Evolutionary conservation across 1,139 yeast species (phyloP).

Genomic region (Pneumocystis oryctolagi): DNA sequence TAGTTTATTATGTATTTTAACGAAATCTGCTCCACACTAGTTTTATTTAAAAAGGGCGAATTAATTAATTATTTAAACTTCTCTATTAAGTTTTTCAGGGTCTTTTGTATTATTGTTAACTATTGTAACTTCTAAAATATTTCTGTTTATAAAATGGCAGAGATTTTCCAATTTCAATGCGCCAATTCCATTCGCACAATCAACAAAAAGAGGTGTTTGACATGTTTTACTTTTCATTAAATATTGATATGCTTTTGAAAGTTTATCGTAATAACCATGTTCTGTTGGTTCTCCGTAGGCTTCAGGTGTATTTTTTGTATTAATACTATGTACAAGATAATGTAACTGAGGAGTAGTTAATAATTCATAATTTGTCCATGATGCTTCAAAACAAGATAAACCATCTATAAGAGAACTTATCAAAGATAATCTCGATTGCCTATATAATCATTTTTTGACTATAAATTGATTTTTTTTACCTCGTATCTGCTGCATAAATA

Average conservation of each 20-base stretch:
- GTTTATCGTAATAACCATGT: slow-evolving; percentile 54
- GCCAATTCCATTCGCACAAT: slow-evolving; percentile 81
- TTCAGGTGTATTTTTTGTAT: slow-evolving; percentile 27
- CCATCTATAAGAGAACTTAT: slow-evolving; percentile 56
- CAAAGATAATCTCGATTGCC: slow-evolving; percentile 64
- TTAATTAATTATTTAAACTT: not conserved
- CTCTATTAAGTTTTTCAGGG: slow-evolving; percentile 48
- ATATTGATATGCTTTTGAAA: slow-evolving; percentile 33
- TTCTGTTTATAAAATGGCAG: slow-evolving; percentile 27
- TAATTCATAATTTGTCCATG: slow-evolving; percentile 44
- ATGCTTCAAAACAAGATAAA: slow-evolving; percentile 34
- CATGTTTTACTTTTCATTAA: slow-evolving; percentile 18
- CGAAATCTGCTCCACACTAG: slow-evolving; percentile 90
- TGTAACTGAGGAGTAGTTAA: slow-evolving; percentile 93
- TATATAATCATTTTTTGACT: slow-evolving; percentile 26
- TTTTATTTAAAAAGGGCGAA: not conserved
- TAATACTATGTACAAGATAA: slow-evolving; percentile 60
- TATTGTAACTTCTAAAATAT: slow-evolving; percentile 31
- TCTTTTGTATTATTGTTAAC: slow-evolving; percentile 43
- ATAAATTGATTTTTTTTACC: not conserved
- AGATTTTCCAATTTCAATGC: slow-evolving; percentile 54
- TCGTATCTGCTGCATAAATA: slow-evolving; percentile 38
- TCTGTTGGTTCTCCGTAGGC: slow-evolving; percentile 52
- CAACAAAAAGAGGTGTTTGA: slow-evolving; percentile 23
- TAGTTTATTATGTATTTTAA: slow-evolving; percentile 69